Percentiles rank a stretch among this genome's conserved stretches.
phyloP scores from a whole-genome alignment of 176 grass and related monocot genomes.

The Phyllostachys edulis region DNA sequence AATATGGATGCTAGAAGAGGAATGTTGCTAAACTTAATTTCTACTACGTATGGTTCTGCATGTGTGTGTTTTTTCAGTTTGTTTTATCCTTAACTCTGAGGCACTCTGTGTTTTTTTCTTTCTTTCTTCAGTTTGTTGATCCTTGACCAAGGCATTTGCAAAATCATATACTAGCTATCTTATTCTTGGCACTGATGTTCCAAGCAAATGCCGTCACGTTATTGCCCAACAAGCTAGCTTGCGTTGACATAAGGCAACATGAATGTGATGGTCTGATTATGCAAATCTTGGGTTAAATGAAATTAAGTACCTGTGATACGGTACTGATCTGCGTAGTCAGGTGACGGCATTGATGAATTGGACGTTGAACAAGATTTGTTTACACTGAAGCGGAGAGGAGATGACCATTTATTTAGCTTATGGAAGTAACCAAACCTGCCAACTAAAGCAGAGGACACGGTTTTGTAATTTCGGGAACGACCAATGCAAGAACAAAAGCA shows the following conservation, averaged over 20 bases:
- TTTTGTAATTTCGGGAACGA: neutral
- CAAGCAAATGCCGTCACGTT: slow-evolving; percentile 29
- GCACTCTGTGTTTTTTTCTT: too few species aligned
- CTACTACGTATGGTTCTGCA: neutral
- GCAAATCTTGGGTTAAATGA: neutral
- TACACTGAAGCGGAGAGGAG: neutral
- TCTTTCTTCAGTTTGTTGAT: neutral
- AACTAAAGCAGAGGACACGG: neutral
- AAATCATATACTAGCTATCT: neutral
- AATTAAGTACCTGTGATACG: neutral
- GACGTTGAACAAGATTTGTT: slow-evolving; percentile 4
- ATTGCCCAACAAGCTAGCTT: slow-evolving; percentile 25
- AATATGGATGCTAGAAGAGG: slow-evolving; percentile 11
- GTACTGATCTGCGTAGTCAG: slow-evolving; percentile 1
- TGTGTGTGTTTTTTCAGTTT: too few species aligned
- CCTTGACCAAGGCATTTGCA: slow-evolving; percentile 6
- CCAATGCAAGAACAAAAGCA: slow-evolving; percentile 17
- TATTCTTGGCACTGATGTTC: neutral
- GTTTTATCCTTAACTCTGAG: neutral
- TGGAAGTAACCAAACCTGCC: slow-evolving; percentile 24
- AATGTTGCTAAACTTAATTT: neutral
- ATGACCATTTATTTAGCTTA: neutral
- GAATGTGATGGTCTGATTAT: slow-evolving; percentile 18
- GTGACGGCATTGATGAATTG: slow-evolving; percentile 13
- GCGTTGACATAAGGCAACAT: slow-evolving; percentile 16